phyloP scores from a whole-genome alignment of 1,139 yeast genomes.

The Suhomyces taliae region DNA sequence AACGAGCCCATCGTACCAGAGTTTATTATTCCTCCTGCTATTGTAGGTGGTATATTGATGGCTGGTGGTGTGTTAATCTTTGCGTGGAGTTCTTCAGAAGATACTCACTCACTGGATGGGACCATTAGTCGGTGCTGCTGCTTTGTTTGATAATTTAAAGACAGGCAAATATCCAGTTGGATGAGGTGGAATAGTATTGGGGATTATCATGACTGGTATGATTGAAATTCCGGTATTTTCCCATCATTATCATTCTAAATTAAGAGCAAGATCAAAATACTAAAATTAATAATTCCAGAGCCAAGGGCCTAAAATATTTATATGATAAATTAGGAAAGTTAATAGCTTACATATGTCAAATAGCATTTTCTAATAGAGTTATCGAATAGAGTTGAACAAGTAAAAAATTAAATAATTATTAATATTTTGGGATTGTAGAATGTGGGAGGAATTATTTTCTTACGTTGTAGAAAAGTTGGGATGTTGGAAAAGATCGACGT shows the following conservation, averaged over 20 bases:
- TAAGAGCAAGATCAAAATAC: slow-evolving; percentile 48
- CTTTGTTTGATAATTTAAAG: slow-evolving; percentile 45
- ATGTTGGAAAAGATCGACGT: no score
- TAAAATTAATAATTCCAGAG: slow-evolving; percentile 15
- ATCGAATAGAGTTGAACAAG: no score
- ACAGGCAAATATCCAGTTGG: slow-evolving; percentile 52
- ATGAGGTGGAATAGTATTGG: slow-evolving; percentile 54
- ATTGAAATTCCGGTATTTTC: slow-evolving; percentile 46
- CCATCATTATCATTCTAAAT: slow-evolving; percentile 47
- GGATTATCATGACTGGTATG: slow-evolving; percentile 40
- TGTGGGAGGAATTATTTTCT: no score
- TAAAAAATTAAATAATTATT: no score
- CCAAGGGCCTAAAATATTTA: no score
- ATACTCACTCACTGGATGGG: slow-evolving; percentile 47
- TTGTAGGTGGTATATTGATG: slow-evolving; percentile 40
- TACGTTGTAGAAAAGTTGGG: no score
- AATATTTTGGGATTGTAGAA: no score
- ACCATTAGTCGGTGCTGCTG: slow-evolving; percentile 40
- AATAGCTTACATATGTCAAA: no score
- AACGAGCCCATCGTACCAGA: slow-evolving; percentile 34
- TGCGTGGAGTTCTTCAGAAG: slow-evolving; percentile 47
- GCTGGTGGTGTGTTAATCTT: slow-evolving; percentile 48
- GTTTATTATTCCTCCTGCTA: slow-evolving; percentile 41
- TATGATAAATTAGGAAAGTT: no score
- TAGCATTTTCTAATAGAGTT: no score